These are phyloP conservation scores for Geotrichum carabidarum DNA, from an alignment of 1,139 yeast genomes.

Conservation along the genomic window DNA sequence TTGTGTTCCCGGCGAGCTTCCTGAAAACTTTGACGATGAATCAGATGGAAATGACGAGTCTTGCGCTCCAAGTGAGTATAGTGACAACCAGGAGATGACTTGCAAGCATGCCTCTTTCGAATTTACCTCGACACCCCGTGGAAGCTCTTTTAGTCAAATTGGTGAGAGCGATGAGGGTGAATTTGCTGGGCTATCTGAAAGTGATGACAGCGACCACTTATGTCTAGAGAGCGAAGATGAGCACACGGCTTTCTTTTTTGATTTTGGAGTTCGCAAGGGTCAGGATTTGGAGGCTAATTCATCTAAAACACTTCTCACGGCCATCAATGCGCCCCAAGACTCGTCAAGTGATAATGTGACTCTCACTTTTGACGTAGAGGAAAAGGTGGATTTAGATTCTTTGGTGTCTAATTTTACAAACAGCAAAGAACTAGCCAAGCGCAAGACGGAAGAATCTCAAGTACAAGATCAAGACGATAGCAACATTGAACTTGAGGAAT, in stretches of 20 bases:
- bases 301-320: neutral
- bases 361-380: too few species aligned
- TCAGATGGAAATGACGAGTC: neutral
- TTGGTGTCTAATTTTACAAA: too few species aligned
- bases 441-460: too few species aligned
- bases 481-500: neutral
- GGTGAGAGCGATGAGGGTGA: constrained; percentile 1
- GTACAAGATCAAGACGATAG: neutral
- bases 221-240: neutral
- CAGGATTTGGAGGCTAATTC: neutral
- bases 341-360: too few species aligned
- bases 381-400: neutral
- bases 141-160: neutral
- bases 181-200: neutral
- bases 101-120: neutral
- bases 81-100: neutral
- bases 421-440: neutral
- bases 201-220: neutral
- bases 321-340: too few species aligned
- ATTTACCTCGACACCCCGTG: too few species aligned
- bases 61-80: neutral
- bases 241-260: neutral
- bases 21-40: neutral
- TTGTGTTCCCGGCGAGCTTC: neutral
- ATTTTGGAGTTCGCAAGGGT: constrained; percentile 3